Base-by-base conservation (phyloP, 2,329 filamentous ascomycete genomes). In the Fragosphaeria purpurea region DNA sequence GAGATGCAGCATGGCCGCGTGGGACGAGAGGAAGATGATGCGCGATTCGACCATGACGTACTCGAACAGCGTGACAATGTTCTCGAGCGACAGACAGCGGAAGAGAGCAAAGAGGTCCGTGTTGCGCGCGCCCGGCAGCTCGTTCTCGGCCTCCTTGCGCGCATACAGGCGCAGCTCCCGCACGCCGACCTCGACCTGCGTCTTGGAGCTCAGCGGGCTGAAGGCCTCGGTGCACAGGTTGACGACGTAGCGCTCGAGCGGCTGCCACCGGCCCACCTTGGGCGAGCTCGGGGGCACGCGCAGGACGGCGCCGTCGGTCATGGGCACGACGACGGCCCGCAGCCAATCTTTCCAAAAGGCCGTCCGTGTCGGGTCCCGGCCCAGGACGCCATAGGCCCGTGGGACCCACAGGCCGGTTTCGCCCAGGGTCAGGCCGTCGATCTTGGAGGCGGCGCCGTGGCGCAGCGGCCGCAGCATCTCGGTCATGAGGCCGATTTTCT, bases 311-410 rank as follows among this genome's bases (percentile, higher is more conserved):
- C 91, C 88, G 62, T 95, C 89, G 1, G 83, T 89, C 93, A 97
- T 98, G 33, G 93, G 93, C 30, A 95, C 88, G n/a, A 93, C 75
- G 8, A 97, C 79, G 6, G 91, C 90, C 66, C 88, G 85, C 45
- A 98, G 77, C 93, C 93, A 98, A 65, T 98, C 93, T 67, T 97
- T 97, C 90, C 91, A 98, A 69, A 98, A 97, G 35, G 82, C 80
- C 56, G 90, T 89, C 68, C 94, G 79, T 53, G 82, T 84, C 10
- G 76, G 75, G 63, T 98, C 93, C 55, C 87, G 79, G 37, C 93
- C 93, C 55, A 98, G 74, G 55, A 98, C 84, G 52, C 93, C 93
- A 63, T 95, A 98, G 1, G 91, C 89, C 56, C 93, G 79, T 13
- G 93, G 93, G 47, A 88, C 89, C 93, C 93, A 98, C 53, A 97